Conservation (phyloP, 495 filamentous ascomycete genomes). For the Penicillium subrubescens region DNA sequence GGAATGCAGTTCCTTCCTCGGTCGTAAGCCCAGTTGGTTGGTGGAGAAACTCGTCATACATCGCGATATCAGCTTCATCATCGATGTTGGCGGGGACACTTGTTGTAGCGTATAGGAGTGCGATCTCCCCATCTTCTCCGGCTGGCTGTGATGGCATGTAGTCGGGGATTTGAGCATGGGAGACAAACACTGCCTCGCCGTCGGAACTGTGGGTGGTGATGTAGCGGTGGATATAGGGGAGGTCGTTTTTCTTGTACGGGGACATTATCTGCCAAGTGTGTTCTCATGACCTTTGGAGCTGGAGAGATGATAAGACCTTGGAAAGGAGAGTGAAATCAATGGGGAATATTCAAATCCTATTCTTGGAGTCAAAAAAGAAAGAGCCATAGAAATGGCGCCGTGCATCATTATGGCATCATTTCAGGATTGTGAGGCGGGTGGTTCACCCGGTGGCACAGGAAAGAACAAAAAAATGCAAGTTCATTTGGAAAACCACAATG, state of each 20-base stretch:
- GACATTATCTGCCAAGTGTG: constrained; percentile 8
- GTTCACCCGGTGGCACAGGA: background rate
- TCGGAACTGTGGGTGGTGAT: constrained; percentile 45
- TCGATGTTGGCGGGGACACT: constrained; percentile 30
- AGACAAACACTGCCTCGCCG: constrained; percentile 44
- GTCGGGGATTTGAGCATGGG: constrained; percentile 36
- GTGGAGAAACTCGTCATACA: constrained; percentile 40
- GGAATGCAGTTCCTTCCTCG: constrained; percentile 39
- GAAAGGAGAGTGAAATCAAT: background rate
- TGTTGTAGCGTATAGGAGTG: constrained; percentile 43
- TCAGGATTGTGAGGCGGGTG: background rate
- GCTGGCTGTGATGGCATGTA: constrained; percentile 33
- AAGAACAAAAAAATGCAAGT: background rate
- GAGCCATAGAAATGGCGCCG: background rate
- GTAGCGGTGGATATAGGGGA: constrained; percentile 42
- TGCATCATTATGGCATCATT: constrained; percentile 29
- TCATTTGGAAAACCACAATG: no score
- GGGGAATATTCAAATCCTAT: background rate
- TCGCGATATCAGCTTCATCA: constrained; percentile 40
- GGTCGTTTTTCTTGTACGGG: constrained; percentile 25
- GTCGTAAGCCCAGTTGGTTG: constrained; percentile 35
- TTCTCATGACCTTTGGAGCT: background rate
- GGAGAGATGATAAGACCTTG: background rate
- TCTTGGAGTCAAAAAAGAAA: background rate
- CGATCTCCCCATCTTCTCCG: constrained; percentile 41